These are phyloP conservation scores for Saccharomyces hybrid DNA, from an alignment of 1,139 yeast genomes.

Conservation along the genomic window DNA sequence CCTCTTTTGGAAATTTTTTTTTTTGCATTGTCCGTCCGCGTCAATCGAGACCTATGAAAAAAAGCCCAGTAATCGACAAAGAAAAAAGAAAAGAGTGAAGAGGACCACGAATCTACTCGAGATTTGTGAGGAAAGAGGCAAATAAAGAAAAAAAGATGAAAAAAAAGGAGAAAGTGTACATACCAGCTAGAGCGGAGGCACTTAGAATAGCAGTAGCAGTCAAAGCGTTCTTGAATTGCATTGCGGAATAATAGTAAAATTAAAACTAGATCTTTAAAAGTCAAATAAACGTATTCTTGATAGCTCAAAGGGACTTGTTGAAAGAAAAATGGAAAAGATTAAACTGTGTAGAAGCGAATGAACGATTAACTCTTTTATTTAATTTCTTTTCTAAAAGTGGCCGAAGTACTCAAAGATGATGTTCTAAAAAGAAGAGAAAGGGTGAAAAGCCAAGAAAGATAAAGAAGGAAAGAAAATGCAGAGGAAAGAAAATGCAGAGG, in stretches of 20 bases:
- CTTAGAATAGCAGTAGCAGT: constrained; percentile 33
- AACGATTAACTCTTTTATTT: neutral
- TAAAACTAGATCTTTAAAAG: constrained; percentile 1
- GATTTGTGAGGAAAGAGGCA: neutral
- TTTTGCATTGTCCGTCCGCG: neutral
- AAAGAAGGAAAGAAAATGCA: neutral
- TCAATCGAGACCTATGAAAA: neutral
- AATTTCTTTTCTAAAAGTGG: neutral
- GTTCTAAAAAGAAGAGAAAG: neutral
- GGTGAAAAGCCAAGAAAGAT: neutral
- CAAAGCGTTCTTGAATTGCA: constrained; percentile 41
- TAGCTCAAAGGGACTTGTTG: neutral
- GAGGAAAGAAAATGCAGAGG: neutral
- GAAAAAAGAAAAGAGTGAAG: neutral
- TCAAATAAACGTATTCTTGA: neutral
- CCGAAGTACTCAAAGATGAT: neutral
- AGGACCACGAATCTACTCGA: neutral
- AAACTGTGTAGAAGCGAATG: constrained; percentile 2
- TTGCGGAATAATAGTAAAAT: constrained; percentile 16
- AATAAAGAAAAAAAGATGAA: neutral
- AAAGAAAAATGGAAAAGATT: neutral
- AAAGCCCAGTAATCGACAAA: neutral
- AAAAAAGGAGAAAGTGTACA: constrained; percentile 8
- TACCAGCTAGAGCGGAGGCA: constrained; percentile 41
- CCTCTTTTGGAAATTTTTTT: neutral